Base-by-base conservation (phyloP, 257 asterid species). In the Paulownia fortunei region DNA sequence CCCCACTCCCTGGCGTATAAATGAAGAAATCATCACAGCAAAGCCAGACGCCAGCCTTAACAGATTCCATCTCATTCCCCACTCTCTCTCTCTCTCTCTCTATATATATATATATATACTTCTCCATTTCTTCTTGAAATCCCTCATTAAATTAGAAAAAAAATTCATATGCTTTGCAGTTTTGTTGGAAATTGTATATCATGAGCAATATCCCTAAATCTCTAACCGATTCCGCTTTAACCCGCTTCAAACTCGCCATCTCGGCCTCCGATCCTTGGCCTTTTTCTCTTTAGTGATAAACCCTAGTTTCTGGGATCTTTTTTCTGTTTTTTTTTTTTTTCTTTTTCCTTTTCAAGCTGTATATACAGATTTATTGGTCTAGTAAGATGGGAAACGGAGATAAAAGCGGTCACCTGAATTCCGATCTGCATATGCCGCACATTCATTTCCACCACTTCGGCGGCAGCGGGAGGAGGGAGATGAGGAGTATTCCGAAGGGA, bases 231-330 rank as follows among this genome's bases (percentile, higher is more conserved):
- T 86, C 96, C 70, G 87, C 91, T 2, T 69, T 90, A 55, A 84
- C 84, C 60, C 89, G 84, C 63, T 94, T 94, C 86, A 86, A 75
- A 27, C 92, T 94, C 64, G 97, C 98, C 80, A 89, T 94, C 83
- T 92, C 97, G 71, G 84, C 94, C 34, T 88, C 97, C 42, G 97
- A 94, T 81, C 98, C 97, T 30, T 94, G 97, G 98, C 98, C 97
- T 3, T 92, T 90, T 56, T 88, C 97, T 84, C 13, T 73, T 15
- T 24, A 37, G 61, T 56, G 58, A 65, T 82, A 11, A 26, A 21
- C 70, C 39, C 60, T 34, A 46, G 9, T 42, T 54, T 67, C 61
- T 19, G 18, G 15, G 3, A 55, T 37, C 30, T 0, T 6, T 34
- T 13, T 24, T n/a, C n/a, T 18, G 23, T 26, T 16, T 24, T 1